These are phyloP conservation scores for Wickerhamiella cacticola DNA, from an alignment of 805 yeast species.

Conservation along the genomic window DNA sequence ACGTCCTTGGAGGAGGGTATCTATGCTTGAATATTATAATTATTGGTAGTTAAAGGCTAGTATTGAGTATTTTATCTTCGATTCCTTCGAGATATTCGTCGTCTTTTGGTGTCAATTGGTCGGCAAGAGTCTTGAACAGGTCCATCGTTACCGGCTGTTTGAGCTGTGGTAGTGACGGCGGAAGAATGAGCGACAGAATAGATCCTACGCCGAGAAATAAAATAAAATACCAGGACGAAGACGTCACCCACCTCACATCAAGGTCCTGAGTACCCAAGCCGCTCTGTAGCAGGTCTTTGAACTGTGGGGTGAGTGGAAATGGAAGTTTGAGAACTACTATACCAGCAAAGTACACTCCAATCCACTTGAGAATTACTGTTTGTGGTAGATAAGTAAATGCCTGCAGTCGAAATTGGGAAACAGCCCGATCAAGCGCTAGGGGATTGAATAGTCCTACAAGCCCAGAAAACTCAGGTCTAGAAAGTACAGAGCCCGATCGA, in stretches of 20 bases:
- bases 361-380: constrained; percentile 92
- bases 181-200: constrained; percentile 54
- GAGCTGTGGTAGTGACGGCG: not conserved
- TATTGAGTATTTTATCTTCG: not conserved
- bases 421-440: constrained; percentile 54
- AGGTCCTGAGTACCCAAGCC: constrained; percentile 77
- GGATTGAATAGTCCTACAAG: constrained; percentile 41
- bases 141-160: constrained; percentile 8
- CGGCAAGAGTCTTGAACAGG: constrained; percentile 4
- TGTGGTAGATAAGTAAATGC: constrained; percentile 81
- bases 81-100: not conserved
- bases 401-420: constrained; percentile 68
- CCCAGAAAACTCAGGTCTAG: constrained; percentile 46
- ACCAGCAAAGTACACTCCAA: constrained; percentile 84
- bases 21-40: constrained; percentile 35
- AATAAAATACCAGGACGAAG: constrained; percentile 92
- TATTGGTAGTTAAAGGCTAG: not conserved
- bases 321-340: constrained; percentile 81
- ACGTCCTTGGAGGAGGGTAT: constrained; percentile 65
- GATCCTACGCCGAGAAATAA: constrained; percentile 74
- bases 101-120: not conserved
- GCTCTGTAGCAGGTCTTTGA: constrained; percentile 83
- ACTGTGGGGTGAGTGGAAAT: constrained; percentile 77
- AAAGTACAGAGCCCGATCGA: constrained; percentile 43
- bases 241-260: constrained; percentile 83